Percentiles rank a stretch among this genome's conserved stretches.
These are phyloP conservation scores for Trypanosoma platydactyli DNA, from an alignment of 208 protist species.

Conservation along the genomic window DNA sequence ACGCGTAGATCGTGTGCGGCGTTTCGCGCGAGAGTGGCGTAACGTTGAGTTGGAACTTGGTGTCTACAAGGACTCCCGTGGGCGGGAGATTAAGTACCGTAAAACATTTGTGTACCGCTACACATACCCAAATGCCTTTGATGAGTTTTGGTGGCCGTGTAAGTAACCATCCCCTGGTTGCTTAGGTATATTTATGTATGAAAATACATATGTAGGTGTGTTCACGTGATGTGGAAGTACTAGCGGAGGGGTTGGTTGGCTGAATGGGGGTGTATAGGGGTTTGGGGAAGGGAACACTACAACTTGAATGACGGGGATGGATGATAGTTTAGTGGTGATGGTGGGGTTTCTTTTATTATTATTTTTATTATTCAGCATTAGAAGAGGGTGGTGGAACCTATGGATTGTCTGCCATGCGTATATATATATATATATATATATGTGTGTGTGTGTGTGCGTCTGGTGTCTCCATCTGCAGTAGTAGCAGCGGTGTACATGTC, in stretches of 20 bases:
- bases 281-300: too few relatives aligned
- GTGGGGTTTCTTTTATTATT: too few relatives aligned
- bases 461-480: neutral
- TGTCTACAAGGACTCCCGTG: slow-evolving; percentile 85
- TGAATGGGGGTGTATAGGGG: too few relatives aligned
- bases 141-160: slow-evolving; percentile 91
- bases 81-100: slow-evolving; percentile 87
- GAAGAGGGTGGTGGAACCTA: too few relatives aligned
- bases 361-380: too few relatives aligned
- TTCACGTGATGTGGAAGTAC: neutral
- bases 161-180: slow-evolving; percentile 40
- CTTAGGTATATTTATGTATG: neutral
- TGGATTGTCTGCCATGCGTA: too few relatives aligned
- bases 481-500: neutral
- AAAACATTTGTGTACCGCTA: slow-evolving; percentile 92
- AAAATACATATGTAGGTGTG: slow-evolving; percentile 17
- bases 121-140: slow-evolving; percentile 90
- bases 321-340: too few relatives aligned
- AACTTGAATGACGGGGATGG: too few relatives aligned
- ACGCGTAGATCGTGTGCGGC: slow-evolving; percentile 82
- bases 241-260: too few relatives aligned
- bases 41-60: slow-evolving; percentile 89
- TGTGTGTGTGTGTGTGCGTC: slow-evolving; percentile 11
- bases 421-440: neutral
- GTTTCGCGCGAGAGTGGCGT: slow-evolving; percentile 89